phyloP scores from a whole-genome alignment of 2,329 filamentous ascomycete species.

The Cladosporium sp. region DNA sequence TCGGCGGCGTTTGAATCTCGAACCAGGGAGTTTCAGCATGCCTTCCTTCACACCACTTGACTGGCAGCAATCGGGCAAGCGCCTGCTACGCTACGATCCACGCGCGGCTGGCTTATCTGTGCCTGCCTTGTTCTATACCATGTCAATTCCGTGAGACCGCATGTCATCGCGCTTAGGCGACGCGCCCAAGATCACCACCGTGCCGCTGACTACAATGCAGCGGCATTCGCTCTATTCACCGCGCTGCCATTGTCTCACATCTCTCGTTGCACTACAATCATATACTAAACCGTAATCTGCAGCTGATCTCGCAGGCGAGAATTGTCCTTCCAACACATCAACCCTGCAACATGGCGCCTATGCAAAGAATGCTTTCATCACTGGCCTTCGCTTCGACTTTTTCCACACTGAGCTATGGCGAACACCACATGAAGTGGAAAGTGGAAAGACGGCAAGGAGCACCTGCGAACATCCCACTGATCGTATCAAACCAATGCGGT shows the following conservation, averaged over 20 bases:
- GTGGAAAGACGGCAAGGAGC: constrained; percentile 29
- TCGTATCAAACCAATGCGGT: constrained; percentile 70
- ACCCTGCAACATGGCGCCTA: not conserved
- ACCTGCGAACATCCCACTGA: constrained; percentile 51
- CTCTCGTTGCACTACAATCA: not conserved
- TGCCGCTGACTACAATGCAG: not conserved
- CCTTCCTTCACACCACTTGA: not conserved
- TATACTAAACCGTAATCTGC: not conserved
- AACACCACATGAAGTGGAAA: constrained; percentile 36
- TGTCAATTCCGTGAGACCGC: not conserved
- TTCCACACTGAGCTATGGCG: constrained; percentile 1
- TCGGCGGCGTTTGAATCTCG: constrained; percentile 5
- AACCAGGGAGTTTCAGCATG: constrained; percentile 4
- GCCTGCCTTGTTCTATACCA: constrained; percentile 17
- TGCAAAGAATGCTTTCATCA: not conserved
- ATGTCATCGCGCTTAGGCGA: constrained; percentile 18
- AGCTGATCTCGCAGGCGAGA: not conserved
- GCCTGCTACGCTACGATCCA: constrained; percentile 1
- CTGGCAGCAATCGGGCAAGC: not conserved
- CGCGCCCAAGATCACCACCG: not conserved
- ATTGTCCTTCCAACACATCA: not conserved
- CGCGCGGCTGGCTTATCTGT: constrained; percentile 1
- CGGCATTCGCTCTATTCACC: not conserved
- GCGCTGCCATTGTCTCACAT: constrained; percentile 2
- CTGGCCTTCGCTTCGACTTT: not conserved